phyloP scores from a whole-genome alignment of 2,329 filamentous ascomycete genomes.

The Chrysoporthe austroafricana region DNA sequence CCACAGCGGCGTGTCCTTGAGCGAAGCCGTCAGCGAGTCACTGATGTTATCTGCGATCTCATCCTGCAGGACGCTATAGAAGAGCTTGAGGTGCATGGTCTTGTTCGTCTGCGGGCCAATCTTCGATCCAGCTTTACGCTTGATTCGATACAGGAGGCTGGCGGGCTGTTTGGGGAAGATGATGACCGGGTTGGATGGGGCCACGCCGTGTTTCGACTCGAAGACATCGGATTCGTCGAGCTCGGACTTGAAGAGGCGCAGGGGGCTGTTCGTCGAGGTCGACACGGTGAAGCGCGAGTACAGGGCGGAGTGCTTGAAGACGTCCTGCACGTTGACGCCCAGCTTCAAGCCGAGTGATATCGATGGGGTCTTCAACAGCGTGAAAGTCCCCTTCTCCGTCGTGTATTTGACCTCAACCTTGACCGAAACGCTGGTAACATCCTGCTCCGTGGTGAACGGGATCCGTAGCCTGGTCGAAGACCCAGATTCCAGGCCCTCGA shows the following conservation, averaged over 20 bases:
- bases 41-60: slow-evolving; percentile 63
- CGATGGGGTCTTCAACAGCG: slow-evolving; percentile 63
- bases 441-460: slow-evolving; percentile 84
- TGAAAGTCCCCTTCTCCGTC: slow-evolving; percentile 67
- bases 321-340: slow-evolving; percentile 94
- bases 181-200: slow-evolving; percentile 57
- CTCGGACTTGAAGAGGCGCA: slow-evolving; percentile 73
- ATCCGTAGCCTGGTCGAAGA: slow-evolving; percentile 63
- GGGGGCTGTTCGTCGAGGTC: slow-evolving; percentile 73
- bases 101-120: slow-evolving; percentile 43
- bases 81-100: slow-evolving; percentile 69
- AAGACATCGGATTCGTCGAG: slow-evolving; percentile 74
- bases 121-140: slow-evolving; percentile 48
- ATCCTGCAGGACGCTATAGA: slow-evolving; percentile 77
- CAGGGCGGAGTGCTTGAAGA: slow-evolving; percentile 81
- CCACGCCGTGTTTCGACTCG: slow-evolving; percentile 62
- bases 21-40: slow-evolving; percentile 45
- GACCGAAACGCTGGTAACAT: slow-evolving; percentile 70
- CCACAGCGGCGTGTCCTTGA: slow-evolving; percentile 46
- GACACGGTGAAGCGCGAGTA: slow-evolving; percentile 93
- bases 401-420: slow-evolving; percentile 77
- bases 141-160: slow-evolving; percentile 79
- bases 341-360: slow-evolving; percentile 78
- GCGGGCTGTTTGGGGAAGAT: slow-evolving; percentile 84
- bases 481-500: slow-evolving; percentile 50